Evolutionary conservation across 495 filamentous ascomycete genomes (phyloP).

Genomic region (Podospora fimiseda): DNA sequence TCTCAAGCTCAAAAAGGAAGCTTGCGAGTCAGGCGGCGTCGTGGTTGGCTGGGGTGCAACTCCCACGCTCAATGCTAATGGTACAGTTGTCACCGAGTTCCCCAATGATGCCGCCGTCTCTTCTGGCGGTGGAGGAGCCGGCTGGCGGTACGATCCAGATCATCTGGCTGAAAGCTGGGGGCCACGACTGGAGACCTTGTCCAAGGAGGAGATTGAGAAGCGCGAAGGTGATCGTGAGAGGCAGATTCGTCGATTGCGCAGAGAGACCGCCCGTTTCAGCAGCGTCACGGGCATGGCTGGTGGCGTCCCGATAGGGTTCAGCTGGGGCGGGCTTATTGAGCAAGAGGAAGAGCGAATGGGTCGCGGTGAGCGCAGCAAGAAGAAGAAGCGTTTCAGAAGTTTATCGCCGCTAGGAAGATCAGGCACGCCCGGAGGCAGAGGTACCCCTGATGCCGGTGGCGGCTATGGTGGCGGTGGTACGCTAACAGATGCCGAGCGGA

Average conservation of each 20-base stretch:
- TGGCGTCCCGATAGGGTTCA: conserved; percentile 54
- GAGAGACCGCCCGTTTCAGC: conserved; percentile 90
- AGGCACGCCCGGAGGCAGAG: conserved; percentile 62
- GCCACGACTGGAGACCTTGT: conserved; percentile 80
- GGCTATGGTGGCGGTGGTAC: conserved; percentile 62
- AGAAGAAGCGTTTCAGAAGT: conserved; percentile 88
- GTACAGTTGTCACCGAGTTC: conserved; percentile 54
- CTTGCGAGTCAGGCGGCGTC: conserved; percentile 79
- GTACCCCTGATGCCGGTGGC: conserved; percentile 66
- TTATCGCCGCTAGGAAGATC: conserved; percentile 65
- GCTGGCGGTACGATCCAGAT: conserved; percentile 92
- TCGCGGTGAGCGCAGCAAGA: conserved; percentile 81
- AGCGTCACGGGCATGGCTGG: conserved; percentile 70
- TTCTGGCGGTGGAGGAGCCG: conserved; percentile 57
- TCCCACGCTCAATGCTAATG: conserved; percentile 36
- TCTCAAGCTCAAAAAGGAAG: conserved; percentile 88
- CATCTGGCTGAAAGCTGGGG: conserved; percentile 89
- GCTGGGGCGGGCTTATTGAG: conserved; percentile 54
- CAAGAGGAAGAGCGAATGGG: conserved; percentile 62
- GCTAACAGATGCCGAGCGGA: conserved; percentile 72
- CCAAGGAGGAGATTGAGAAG: conserved; percentile 96
- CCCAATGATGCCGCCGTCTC: conserved; percentile 79
- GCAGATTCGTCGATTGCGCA: conserved; percentile 74
- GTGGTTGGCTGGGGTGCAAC: conserved; percentile 56
- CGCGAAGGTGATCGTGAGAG: conserved; percentile 90